Base-by-base conservation (phyloP, 345 rosid genomes). In the Camelina neglecta region DNA sequence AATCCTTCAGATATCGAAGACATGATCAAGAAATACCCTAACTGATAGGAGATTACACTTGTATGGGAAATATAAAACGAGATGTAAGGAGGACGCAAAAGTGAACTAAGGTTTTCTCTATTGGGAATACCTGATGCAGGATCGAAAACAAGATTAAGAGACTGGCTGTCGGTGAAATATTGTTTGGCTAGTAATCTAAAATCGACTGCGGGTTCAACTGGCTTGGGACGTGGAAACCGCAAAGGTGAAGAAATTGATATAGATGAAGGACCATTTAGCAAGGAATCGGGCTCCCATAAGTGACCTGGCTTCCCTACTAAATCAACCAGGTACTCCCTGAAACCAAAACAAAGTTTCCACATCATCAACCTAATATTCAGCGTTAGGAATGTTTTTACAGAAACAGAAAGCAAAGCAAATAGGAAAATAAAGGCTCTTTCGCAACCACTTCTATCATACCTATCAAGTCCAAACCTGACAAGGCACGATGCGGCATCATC, bases 401-500 rank as follows among this genome's bases (percentile, higher is more conserved):
- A 79, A 67, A 73, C 57, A 44, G 51, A 66, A 72, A 48, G 41
- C 39, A 64, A 50, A 18, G 21, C 62, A 42, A 69, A 55, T 15
- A 45, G 49, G 36, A 39, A 18, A 65, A 55, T 11, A 59, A 44
- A 72, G n/a, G 39, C 51, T 23, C 60, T 15, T 58, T 21, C 3
- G 15, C 49, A 49, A 66, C 63, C 54, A 48, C 62, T 65, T 70
- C 60, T 31, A 79, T 60, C 69, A 16, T 81, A 93, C 98, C 96
- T 89, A 82, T 96, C 97, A 83, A 87, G 84, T 75, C 95, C 96
- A 84, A 91, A 93, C 57, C 93, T 90, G 81, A 96, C 96, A 77
- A 96, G 98, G 83, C 99, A 92, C 10, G 99, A 96, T 58, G 99
- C 81, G 74, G 97, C 98, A 85, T 96, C 89, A 61, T 85, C 87